These are phyloP conservation scores for Fistulinella cinereoalba DNA, from an alignment of 1,284 basidiomycete genomes.

Conservation along the genomic window DNA sequence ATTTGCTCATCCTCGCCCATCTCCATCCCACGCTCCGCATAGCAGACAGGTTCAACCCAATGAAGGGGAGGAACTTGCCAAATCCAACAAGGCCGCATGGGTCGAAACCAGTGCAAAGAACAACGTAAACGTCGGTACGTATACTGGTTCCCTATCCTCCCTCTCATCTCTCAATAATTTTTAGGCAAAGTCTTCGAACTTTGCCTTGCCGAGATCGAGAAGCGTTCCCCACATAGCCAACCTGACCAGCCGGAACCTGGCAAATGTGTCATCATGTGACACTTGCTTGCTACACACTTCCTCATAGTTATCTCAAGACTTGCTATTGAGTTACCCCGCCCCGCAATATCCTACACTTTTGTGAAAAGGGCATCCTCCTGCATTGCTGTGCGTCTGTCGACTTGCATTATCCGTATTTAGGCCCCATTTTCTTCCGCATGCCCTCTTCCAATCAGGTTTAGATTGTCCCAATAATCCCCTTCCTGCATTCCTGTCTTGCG, in stretches of 20 bases:
- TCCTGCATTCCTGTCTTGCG: constrained; percentile 22
- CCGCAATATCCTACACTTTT: constrained; percentile 30
- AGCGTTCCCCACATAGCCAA: constrained; percentile 57
- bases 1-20: constrained; percentile 15
- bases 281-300: constrained; percentile 9
- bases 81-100: constrained; percentile 72
- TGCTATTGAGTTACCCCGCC: constrained; percentile 32
- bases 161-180: constrained; percentile 9
- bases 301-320: constrained; percentile 19
- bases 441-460: constrained; percentile 24
- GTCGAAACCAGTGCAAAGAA: constrained; percentile 89
- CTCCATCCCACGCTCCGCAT: constrained; percentile 28
- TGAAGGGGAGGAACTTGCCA: constrained; percentile 78
- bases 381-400: constrained; percentile 32
- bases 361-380: constrained; percentile 17
- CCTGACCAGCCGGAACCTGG: constrained; percentile 54
- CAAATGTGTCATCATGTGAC: constrained; percentile 71
- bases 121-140: constrained; percentile 85
- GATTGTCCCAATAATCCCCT: constrained; percentile 33
- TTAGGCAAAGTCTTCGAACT: constrained; percentile 86
- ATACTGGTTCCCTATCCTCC: not conserved
- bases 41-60: constrained; percentile 73
- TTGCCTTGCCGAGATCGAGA: constrained; percentile 86
- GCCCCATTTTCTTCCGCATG: constrained; percentile 18
- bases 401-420: constrained; percentile 41